Conservation (phyloP, 805 yeast genomes). For the Candida xyloterini region DNA sequence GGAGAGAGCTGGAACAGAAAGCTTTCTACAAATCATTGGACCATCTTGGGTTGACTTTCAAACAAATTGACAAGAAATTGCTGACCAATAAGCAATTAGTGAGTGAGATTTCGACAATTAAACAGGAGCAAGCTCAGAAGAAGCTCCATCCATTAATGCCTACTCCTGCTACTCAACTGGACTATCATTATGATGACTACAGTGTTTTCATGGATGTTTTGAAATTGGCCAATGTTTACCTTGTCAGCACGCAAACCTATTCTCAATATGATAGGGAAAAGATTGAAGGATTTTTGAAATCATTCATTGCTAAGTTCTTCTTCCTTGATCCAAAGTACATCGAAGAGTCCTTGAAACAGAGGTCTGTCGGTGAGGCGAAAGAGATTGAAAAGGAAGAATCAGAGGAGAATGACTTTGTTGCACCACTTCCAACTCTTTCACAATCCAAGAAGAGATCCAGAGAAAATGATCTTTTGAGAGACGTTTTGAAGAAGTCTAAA, state of each 20-base stretch:
- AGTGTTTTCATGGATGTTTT: constrained; percentile 73
- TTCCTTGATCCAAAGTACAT: constrained; percentile 50
- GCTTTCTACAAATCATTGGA: constrained; percentile 91
- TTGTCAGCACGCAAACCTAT: constrained; percentile 67
- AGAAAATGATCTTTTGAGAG: constrained; percentile 58
- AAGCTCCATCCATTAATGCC: constrained; percentile 84
- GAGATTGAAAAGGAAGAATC: constrained; percentile 23
- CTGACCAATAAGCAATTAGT: constrained; percentile 86
- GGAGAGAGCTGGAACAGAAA: constrained; percentile 98
- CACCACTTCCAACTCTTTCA: constrained; percentile 25
- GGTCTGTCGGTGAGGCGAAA: constrained; percentile 31
- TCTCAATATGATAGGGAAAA: constrained; percentile 79
- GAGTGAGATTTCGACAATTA: constrained; percentile 87
- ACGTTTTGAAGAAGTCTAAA: constrained; percentile 49
- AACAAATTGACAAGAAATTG: constrained; percentile 92
- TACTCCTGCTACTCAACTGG: constrained; percentile 67
- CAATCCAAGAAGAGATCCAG: constrained; percentile 44
- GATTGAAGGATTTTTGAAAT: constrained; percentile 64
- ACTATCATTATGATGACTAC: constrained; percentile 60
- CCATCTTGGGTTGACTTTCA: constrained; percentile 92
- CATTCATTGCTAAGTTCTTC: constrained; percentile 72
- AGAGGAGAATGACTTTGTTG: constrained; percentile 20
- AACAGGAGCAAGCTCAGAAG: constrained; percentile 86
- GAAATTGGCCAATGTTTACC: constrained; percentile 61
- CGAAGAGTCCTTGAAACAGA: constrained; percentile 37